phyloP scores from a whole-genome alignment of 2,329 filamentous ascomycete genomes.

The Trichoderma sp. region DNA sequence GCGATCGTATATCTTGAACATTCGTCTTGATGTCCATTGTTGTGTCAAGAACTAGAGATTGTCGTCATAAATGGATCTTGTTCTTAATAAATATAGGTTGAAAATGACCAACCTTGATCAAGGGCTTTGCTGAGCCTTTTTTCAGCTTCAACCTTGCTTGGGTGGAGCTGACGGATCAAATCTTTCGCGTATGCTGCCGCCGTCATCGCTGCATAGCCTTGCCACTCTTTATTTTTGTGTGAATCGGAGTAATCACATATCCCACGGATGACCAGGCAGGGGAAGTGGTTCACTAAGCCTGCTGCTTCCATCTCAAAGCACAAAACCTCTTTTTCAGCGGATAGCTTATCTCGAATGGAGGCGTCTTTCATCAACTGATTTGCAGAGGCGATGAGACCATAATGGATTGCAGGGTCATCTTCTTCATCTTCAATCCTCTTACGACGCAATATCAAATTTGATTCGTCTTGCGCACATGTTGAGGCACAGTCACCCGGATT shows the following conservation, averaged over 20 bases:
- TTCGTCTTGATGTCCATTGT: not conserved
- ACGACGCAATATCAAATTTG: not conserved
- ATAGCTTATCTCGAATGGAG: not conserved
- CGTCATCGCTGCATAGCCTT: not conserved
- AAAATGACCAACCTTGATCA: not conserved
- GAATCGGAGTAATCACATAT: not conserved
- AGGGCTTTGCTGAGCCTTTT: not conserved
- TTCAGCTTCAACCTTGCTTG: not conserved
- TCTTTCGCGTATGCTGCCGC: not conserved
- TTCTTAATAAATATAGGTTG: not conserved
- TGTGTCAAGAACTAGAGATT: not conserved
- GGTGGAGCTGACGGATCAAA: not conserved
- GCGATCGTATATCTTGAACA: not conserved
- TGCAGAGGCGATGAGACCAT: not conserved
- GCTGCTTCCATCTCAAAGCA: not conserved
- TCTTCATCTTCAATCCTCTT: not conserved
- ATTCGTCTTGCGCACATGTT: not conserved
- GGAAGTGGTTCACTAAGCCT: not conserved
- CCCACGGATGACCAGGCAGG: not conserved
- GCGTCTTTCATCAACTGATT: not conserved
- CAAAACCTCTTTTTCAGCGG: not conserved
- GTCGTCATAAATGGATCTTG: not conserved
- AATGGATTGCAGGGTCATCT: not conserved
- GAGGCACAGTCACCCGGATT: not conserved
- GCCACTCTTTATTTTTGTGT: not conserved